phyloP scores from a whole-genome alignment of 2,329 filamentous ascomycete genomes.

The Delphinella strobiligena region DNA sequence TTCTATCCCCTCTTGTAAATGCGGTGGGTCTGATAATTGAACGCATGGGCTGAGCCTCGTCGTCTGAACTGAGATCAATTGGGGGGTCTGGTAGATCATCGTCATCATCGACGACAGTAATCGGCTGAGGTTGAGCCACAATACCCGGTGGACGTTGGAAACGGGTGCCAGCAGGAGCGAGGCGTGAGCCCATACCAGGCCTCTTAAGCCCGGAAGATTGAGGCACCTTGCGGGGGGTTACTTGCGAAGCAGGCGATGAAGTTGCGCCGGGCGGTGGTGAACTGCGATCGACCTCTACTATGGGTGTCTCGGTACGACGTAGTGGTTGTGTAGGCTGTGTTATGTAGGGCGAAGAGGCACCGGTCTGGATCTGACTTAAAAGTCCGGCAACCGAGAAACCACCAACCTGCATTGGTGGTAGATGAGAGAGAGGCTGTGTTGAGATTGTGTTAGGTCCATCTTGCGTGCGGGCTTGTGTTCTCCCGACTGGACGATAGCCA shows the following conservation, averaged over 20 bases:
- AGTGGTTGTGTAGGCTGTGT: conserved; percentile 54
- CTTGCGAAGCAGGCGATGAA: conserved; percentile 19
- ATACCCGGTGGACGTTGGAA: conserved; percentile 41
- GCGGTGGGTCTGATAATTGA: conserved; percentile 51
- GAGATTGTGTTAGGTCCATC: conserved; percentile 7
- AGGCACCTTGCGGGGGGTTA: conserved; percentile 2
- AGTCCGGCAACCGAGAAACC: neutral
- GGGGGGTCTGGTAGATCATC: conserved; percentile 21
- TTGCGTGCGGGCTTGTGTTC: conserved; percentile 17
- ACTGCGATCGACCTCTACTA: conserved; percentile 77
- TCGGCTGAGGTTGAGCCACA: conserved; percentile 11
- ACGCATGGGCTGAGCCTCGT: conserved; percentile 25
- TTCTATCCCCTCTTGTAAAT: conserved; percentile 34
- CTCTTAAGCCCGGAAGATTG: conserved; percentile 7
- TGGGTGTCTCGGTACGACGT: conserved; percentile 10
- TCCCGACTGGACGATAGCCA: conserved; percentile 21
- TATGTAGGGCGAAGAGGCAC: conserved; percentile 3
- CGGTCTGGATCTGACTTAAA: neutral
- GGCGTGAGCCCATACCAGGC: conserved; percentile 42
- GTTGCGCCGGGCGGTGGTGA: conserved; percentile 52
- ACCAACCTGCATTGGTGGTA: neutral
- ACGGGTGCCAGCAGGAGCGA: conserved; percentile 65
- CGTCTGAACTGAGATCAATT: conserved; percentile 16
- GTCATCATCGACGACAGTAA: conserved; percentile 27
- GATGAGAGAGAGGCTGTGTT: conserved; percentile 15